Conservation (phyloP, 2,329 filamentous ascomycete species). For the Trichophyton mentagrophytes region DNA sequence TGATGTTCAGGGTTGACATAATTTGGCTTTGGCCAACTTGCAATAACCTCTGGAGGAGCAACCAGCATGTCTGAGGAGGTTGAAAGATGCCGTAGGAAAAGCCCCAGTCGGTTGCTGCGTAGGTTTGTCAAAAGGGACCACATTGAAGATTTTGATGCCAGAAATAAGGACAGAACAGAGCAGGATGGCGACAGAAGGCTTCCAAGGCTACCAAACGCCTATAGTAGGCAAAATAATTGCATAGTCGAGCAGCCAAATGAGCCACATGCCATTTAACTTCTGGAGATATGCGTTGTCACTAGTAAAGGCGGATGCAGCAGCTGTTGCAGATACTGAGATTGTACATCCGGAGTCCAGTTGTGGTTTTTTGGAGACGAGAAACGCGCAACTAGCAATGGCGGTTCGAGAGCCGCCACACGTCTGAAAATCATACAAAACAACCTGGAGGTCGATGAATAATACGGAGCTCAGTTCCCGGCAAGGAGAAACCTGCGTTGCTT, state of each 20-base stretch:
- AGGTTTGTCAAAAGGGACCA: neutral
- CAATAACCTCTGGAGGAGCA: slow-evolving; percentile 12
- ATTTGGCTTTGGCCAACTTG: slow-evolving; percentile 21
- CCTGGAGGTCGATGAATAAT: neutral
- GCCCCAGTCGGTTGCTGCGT: neutral
- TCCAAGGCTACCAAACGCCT: neutral
- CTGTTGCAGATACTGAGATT: neutral
- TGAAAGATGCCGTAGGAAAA: neutral
- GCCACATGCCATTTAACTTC: neutral
- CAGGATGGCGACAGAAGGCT: no score
- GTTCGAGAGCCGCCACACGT: slow-evolving; percentile 1
- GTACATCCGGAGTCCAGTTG: neutral
- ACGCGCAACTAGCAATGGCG: neutral
- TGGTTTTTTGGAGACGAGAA: neutral
- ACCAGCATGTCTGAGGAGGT: slow-evolving; percentile 8
- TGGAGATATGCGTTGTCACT: neutral
- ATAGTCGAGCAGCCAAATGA: neutral
- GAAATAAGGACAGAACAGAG: no score
- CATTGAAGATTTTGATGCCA: neutral
- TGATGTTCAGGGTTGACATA: slow-evolving; percentile 19
- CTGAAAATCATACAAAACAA: neutral
- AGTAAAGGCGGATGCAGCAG: neutral
- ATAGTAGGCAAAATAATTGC: neutral
- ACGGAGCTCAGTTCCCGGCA: neutral
- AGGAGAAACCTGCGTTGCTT: neutral